Conservation (phyloP, 1,284 basidiomycete genomes). For the Naganishia sp. region DNA sequence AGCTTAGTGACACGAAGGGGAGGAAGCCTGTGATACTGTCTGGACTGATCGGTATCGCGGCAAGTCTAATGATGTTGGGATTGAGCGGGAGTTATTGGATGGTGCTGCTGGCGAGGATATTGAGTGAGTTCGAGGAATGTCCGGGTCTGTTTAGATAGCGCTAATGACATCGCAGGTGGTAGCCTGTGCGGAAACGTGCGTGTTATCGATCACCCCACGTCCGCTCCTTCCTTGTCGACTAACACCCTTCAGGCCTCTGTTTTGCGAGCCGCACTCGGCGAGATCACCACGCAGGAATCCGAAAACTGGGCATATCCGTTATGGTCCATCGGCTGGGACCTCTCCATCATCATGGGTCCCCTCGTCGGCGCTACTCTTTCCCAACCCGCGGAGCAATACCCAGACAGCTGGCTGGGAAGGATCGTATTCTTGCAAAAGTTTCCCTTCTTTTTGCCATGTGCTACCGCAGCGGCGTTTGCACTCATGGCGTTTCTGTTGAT, state of each 20-base stretch:
- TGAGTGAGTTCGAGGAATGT: slow-evolving; percentile 31
- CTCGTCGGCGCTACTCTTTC: slow-evolving; percentile 34
- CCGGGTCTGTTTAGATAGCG: neutral
- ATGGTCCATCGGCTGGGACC: slow-evolving; percentile 38
- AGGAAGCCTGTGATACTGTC: slow-evolving; percentile 37
- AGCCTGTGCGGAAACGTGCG: slow-evolving; percentile 38
- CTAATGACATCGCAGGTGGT: slow-evolving; percentile 29
- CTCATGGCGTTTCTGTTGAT: slow-evolving; percentile 35
- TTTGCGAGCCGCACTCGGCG: slow-evolving; percentile 37
- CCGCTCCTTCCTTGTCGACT: no score
- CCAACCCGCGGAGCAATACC: slow-evolving; percentile 36
- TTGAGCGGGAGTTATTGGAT: slow-evolving; percentile 37
- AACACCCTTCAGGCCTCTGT: slow-evolving; percentile 35
- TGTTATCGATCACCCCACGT: no score
- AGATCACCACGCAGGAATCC: slow-evolving; percentile 36
- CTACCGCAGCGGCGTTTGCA: slow-evolving; percentile 38
- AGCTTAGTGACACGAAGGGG: slow-evolving; percentile 36
- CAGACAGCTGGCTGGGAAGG: slow-evolving; percentile 33
- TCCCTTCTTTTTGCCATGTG: slow-evolving; percentile 46
- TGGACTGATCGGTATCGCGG: slow-evolving; percentile 34
- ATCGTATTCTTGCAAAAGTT: slow-evolving; percentile 29
- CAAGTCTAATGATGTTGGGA: slow-evolving; percentile 35
- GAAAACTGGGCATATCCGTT: slow-evolving; percentile 39
- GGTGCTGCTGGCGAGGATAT: slow-evolving; percentile 35
- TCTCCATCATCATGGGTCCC: slow-evolving; percentile 37